These are phyloP conservation scores for Aspergillus carbonarius DNA, from an alignment of 2,329 filamentous ascomycete species.

Conservation along the genomic window DNA sequence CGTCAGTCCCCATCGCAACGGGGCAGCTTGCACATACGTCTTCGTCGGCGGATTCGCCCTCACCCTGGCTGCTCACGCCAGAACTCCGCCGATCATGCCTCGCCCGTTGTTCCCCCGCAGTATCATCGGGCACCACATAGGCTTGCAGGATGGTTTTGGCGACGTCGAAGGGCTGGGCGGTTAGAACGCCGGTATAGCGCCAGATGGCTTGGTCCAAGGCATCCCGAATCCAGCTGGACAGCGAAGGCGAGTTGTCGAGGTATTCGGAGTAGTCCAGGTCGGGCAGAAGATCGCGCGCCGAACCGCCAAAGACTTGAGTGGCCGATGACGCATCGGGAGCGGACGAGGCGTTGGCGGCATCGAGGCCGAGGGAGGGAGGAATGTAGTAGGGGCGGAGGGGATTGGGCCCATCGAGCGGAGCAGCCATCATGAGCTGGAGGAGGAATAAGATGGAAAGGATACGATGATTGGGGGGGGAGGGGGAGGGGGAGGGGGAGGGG, in stretches of 20 bases:
- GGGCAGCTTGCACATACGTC: conserved; percentile 26
- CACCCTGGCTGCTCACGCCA: conserved; percentile 25
- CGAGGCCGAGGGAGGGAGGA: conserved; percentile 64
- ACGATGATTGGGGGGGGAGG: not conserved
- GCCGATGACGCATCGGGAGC: conserved; percentile 43
- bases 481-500: not conserved
- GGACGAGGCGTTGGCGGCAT: conserved; percentile 42
- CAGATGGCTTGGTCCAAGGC: conserved; percentile 82
- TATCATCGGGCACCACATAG: conserved; percentile 49
- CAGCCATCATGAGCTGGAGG: conserved; percentile 40
- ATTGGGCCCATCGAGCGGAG: conserved; percentile 54
- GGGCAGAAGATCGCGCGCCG: conserved; percentile 80
- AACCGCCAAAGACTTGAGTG: conserved; percentile 52
- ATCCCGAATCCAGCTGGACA: conserved; percentile 71
- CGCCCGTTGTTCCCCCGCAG: conserved; percentile 31
- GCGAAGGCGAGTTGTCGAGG: conserved; percentile 72
- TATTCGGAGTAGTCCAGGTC: conserved; percentile 93
- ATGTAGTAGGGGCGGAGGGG: conserved; percentile 62
- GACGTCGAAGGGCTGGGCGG: conserved; percentile 95
- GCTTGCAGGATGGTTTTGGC: conserved; percentile 91
- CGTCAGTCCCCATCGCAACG: not conserved
- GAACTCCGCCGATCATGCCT: conserved; percentile 30
- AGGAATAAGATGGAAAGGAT: not conserved
- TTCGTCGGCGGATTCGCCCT: conserved; percentile 31
- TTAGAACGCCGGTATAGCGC: conserved; percentile 85